Base-by-base conservation (phyloP, 306 rosid species). In the Rubus parviflorus region DNA sequence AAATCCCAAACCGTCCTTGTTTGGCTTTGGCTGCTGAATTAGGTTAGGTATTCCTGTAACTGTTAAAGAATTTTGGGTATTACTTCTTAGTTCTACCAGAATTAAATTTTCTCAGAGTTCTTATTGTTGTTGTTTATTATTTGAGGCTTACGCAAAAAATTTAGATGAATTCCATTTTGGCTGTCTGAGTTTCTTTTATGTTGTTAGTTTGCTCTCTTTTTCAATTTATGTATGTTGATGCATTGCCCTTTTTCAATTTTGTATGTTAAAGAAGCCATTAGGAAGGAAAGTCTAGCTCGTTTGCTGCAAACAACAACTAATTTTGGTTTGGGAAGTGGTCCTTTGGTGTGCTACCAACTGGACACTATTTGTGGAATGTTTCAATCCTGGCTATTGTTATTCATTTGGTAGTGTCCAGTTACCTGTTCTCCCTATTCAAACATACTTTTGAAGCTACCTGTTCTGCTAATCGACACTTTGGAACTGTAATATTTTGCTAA, bases 1-100 rank as follows among this genome's bases (percentile, higher is more conserved):
- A 4, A 22, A 4, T 3, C 37, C 64, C 11, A 25, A 58, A 25
- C 64, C 16, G 12, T 20, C 15, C 63, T 20, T 58, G 17, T 58
- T 58, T 58, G 65, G 65, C 65, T 60, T 60, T 60, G 7, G 65
- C 64, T 25, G 40, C 65, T 25, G 68, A 62, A 17, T 62, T 35
- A 35, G 42, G 70, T 40, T 64, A 64, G 70, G 70, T 64, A 64
- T 17, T 40, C 25, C 45, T 64, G 70, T 64, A 64, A 25, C 15
- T 40, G 47, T 17, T 64, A 35, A 40, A 8, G 23, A 64, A 16
- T 64, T 64, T 64, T 64, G 46, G 25, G 66, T 61, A 30, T 61
- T 61, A 61, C 63, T 61, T 47, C 47, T 38, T 64, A 64, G 48
- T 8, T n/a, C 47, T 64, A 64, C 25, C 70, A 8, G 46, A 64